phyloP scores from a whole-genome alignment of 1,284 basidiomycete genomes.

The Cryptococcus hybrid region DNA sequence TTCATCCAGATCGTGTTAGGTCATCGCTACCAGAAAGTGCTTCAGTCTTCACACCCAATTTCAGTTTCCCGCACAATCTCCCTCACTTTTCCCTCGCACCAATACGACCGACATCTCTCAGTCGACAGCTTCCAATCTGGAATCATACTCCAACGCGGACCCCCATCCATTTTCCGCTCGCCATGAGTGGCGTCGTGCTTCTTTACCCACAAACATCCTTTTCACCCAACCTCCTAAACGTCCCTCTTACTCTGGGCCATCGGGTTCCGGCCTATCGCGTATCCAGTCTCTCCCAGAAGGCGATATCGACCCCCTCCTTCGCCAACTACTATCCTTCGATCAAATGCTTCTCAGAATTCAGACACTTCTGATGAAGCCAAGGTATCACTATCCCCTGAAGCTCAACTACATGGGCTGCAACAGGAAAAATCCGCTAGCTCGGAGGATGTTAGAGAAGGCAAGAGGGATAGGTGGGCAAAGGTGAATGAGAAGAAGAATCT shows the following conservation, averaged over 20 bases:
- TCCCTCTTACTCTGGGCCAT: slow-evolving; percentile 11
- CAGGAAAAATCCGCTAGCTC: not conserved
- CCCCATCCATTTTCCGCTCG: slow-evolving; percentile 4
- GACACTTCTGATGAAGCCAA: not conserved
- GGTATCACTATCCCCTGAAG: not conserved
- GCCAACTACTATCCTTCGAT: not conserved
- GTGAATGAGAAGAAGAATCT: not conserved
- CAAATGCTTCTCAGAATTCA: not conserved
- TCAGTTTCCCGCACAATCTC: slow-evolving; percentile 24
- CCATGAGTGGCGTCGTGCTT: slow-evolving; percentile 23
- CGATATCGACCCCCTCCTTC: slow-evolving; percentile 20
- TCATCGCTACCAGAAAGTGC: not conserved
- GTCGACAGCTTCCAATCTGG: too few relatives aligned
- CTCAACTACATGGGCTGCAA: not conserved
- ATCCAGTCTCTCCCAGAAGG: slow-evolving; percentile 46
- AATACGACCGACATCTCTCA: slow-evolving; percentile 4
- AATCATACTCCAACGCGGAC: not conserved
- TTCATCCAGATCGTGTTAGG: not conserved
- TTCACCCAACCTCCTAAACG: slow-evolving; percentile 3
- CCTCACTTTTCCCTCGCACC: not conserved
- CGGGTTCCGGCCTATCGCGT: slow-evolving; percentile 23
- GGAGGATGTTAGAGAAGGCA: not conserved
- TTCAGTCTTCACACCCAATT: slow-evolving; percentile 28
- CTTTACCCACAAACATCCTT: slow-evolving; percentile 21
- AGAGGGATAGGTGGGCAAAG: not conserved